Percentiles rank a stretch among this genome's conserved stretches.
Conservation (phyloP, 108 stramenopile genomes). For the Phaeodactylum tricornutum region DNA sequence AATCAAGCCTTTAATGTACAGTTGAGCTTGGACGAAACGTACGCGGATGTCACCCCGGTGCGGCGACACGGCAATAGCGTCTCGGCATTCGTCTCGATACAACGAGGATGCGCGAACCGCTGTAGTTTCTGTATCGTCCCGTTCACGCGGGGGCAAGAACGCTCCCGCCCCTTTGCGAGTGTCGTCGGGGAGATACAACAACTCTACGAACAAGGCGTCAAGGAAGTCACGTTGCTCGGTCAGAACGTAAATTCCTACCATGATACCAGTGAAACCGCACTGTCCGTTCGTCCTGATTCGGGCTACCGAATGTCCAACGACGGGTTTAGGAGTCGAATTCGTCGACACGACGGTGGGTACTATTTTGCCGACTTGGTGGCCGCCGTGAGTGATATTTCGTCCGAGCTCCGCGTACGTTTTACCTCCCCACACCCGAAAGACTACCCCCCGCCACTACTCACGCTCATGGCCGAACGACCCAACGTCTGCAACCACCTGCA, state of each 20-base stretch:
- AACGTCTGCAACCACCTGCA: slow-evolving; percentile 92
- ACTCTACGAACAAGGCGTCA: slow-evolving; percentile 72
- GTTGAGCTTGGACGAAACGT: slow-evolving; percentile 93
- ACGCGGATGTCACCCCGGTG: slow-evolving; percentile 92
- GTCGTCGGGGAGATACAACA: slow-evolving; percentile 78
- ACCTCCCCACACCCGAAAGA: slow-evolving; percentile 99
- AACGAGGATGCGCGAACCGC: slow-evolving; percentile 97
- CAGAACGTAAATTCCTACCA: slow-evolving; percentile 99
- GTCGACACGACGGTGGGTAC: slow-evolving; percentile 70
- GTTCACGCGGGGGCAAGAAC: slow-evolving; percentile 91
- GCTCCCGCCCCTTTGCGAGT: slow-evolving; percentile 77
- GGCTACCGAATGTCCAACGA: slow-evolving; percentile 63
- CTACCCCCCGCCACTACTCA: slow-evolving; percentile 82
- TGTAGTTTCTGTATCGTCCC: slow-evolving; percentile 98
- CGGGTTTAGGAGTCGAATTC: slow-evolving; percentile 79
- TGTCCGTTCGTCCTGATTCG: slow-evolving; percentile 16
- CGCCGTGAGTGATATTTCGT: slow-evolving; percentile 69
- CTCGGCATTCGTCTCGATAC: slow-evolving; percentile 87
- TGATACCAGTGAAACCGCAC: slow-evolving; percentile 53
- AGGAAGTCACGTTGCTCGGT: slow-evolving; percentile 91
- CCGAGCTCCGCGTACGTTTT: slow-evolving; percentile 92
- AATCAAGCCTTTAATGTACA: slow-evolving; percentile 75
- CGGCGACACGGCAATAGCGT: slow-evolving; percentile 39
- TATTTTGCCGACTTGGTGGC: slow-evolving; percentile 93
- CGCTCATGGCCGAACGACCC: slow-evolving; percentile 83